Percentiles rank a stretch among this genome's conserved stretches.
Evolutionary conservation across 495 filamentous ascomycete species (phyloP).

Genomic region (Chaetomium cochliodes): DNA sequence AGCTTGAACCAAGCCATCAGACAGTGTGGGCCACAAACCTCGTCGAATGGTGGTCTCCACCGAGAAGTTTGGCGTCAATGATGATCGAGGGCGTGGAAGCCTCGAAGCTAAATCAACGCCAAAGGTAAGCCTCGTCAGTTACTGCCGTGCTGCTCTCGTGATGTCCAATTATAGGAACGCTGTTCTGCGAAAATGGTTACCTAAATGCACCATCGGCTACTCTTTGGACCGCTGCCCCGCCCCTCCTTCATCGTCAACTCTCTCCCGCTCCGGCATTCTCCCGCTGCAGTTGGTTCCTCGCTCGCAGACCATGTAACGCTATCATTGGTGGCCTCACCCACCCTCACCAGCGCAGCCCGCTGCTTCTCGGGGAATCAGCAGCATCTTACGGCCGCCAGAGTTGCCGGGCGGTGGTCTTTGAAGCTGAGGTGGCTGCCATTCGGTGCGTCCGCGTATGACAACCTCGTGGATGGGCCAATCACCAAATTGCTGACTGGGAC

Average conservation of each 20-base stretch:
- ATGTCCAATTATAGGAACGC: neutral
- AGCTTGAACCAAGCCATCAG: neutral
- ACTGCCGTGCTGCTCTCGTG: neutral
- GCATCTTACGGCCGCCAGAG: neutral
- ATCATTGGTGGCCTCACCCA: slow-evolving; percentile 29
- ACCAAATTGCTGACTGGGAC: slow-evolving; percentile 16
- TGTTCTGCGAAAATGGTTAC: neutral
- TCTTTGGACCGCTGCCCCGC: neutral
- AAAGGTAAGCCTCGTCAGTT: neutral
- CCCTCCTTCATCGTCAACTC: neutral
- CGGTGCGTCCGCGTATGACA: neutral
- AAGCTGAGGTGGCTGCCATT: neutral
- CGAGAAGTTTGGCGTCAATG: neutral
- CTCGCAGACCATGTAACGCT: slow-evolving; percentile 5
- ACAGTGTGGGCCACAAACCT: neutral
- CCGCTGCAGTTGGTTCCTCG: slow-evolving; percentile 22
- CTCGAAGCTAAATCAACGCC: neutral
- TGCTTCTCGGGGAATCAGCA: slow-evolving; percentile 8
- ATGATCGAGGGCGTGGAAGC: neutral
- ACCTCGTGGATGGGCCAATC: slow-evolving; percentile 24
- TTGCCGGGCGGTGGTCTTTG: neutral
- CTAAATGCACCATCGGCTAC: neutral
- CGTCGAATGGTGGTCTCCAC: no score
- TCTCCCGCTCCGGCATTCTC: slow-evolving; percentile 1
- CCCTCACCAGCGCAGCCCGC: neutral